A percentile compares a stretch with the other conserved stretches of the same genome.
Conservation (phyloP, 2,329 filamentous ascomycete genomes). For the Cladosporium sp. region DNA sequence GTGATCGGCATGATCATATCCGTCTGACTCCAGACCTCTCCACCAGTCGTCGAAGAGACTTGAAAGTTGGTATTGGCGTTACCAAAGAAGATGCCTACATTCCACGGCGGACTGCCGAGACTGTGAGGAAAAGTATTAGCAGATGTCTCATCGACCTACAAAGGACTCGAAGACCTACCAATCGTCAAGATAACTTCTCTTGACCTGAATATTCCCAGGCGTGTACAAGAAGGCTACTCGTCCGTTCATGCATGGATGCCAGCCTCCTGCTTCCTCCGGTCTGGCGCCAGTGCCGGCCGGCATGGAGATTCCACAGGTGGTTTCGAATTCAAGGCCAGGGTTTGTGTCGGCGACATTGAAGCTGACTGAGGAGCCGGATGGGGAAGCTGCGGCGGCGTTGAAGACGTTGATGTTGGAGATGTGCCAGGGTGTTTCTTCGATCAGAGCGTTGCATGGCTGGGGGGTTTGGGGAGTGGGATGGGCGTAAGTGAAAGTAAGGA, state of each 20-base stretch:
- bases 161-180: not conserved
- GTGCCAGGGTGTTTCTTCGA: slow-evolving; percentile 1
- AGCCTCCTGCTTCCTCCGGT: not conserved
- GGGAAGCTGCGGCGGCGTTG: not conserved
- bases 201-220: not conserved
- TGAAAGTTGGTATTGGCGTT: slow-evolving; percentile 1
- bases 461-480: not conserved
- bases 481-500: not conserved
- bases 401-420: not conserved
- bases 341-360: slow-evolving; percentile 1
- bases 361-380: not conserved
- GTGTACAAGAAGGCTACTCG: not conserved
- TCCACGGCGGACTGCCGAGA: not conserved
- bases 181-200: slow-evolving; percentile 3
- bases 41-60: not conserved
- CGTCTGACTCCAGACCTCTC: slow-evolving; percentile 1
- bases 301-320: not conserved
- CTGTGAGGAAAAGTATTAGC: not conserved
- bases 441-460: not conserved
- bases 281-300: not conserved
- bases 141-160: no score
- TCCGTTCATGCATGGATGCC: not conserved
- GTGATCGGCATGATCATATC: not conserved
- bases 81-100: slow-evolving; percentile 2
- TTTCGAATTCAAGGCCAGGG: slow-evolving; percentile 3